These are phyloP conservation scores for Ambispora gerdemannii DNA, from an alignment of 192 early-diverging fungal genomes.

Conservation along the genomic window DNA sequence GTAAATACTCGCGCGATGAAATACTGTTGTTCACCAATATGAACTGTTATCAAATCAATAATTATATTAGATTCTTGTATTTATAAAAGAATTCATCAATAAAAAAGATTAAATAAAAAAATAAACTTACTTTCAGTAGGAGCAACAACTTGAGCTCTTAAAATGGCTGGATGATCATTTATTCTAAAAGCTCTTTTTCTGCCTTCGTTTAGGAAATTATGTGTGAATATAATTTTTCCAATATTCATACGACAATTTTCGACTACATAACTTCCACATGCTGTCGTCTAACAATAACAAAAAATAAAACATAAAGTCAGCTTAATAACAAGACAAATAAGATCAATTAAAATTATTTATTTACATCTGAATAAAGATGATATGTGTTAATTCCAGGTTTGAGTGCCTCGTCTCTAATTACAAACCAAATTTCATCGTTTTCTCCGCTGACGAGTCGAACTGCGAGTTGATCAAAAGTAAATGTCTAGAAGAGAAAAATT, in stretches of 20 bases:
- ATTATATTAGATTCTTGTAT: constrained; percentile 21
- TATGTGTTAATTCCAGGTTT: constrained; percentile 50
- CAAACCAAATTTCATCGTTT: constrained; percentile 53
- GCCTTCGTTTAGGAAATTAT: constrained; percentile 49
- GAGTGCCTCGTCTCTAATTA: constrained; percentile 42
- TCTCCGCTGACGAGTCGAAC: constrained; percentile 50
- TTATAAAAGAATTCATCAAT: background rate
- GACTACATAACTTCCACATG: constrained; percentile 59
- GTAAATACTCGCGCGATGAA: constrained; percentile 38
- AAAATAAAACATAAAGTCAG: no score
- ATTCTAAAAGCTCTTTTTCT: constrained; percentile 50
- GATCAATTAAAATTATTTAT: background rate
- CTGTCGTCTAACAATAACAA: constrained; percentile 48
- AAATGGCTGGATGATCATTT: constrained; percentile 42
- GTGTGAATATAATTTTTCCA: constrained; percentile 57
- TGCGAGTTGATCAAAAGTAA: constrained; percentile 46
- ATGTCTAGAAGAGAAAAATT: constrained; percentile 31
- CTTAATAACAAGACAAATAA: no score
- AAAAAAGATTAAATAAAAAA: constrained; percentile 4
- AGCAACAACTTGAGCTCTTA: constrained; percentile 38
- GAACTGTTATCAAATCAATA: constrained; percentile 32
- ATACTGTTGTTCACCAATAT: constrained; percentile 39
- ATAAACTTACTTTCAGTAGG: constrained; percentile 36
- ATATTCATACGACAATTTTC: constrained; percentile 51
- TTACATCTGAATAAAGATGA: constrained; percentile 51